Evolutionary conservation across 495 filamentous ascomycete genomes (phyloP).

Genomic region (Copromyces sp.): DNA sequence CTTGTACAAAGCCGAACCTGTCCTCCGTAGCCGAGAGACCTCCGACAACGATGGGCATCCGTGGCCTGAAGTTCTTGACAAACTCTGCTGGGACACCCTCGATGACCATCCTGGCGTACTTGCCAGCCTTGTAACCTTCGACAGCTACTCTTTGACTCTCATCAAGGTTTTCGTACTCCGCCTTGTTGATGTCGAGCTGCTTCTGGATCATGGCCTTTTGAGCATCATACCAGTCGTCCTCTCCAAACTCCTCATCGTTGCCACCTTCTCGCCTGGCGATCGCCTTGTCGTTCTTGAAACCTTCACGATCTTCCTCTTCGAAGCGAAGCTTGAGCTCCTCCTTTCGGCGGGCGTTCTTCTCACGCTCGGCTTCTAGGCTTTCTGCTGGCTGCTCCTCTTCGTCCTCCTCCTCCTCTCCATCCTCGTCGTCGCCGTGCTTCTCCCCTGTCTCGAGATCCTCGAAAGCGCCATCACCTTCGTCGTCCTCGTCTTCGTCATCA

Average conservation of each 20-base stretch:
- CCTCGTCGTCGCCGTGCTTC: slow-evolving; percentile 31
- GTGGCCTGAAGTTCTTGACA: slow-evolving; percentile 73
- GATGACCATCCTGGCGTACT: slow-evolving; percentile 82
- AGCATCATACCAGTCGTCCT: slow-evolving; percentile 97
- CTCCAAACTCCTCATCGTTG: slow-evolving; percentile 68
- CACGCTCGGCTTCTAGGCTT: slow-evolving; percentile 58
- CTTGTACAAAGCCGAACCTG: slow-evolving; percentile 87
- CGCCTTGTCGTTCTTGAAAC: slow-evolving; percentile 77
- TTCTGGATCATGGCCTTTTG: slow-evolving; percentile 93
- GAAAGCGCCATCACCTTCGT: slow-evolving; percentile 83
- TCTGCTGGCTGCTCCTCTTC: slow-evolving; percentile 24
- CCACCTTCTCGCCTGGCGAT: slow-evolving; percentile 52
- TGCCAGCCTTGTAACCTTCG: slow-evolving; percentile 87
- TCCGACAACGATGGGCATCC: slow-evolving; percentile 78
- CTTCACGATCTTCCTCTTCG: slow-evolving; percentile 93
- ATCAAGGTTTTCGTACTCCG: slow-evolving; percentile 80
- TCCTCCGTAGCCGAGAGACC: slow-evolving; percentile 87
- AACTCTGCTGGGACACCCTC: slow-evolving; percentile 88
- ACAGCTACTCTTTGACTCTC: slow-evolving; percentile 66
- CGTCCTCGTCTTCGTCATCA: slow-evolving; percentile 64
- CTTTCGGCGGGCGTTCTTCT: slow-evolving; percentile 81
- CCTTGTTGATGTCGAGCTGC: slow-evolving; percentile 87
- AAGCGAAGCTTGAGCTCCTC: slow-evolving; percentile 91
- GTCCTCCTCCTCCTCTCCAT: slow-evolving; percentile 22
- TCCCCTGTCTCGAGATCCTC: slow-evolving; percentile 82